Percentiles rank a stretch among this genome's conserved stretches.
Conservation (phyloP, 2,329 filamentous ascomycete genomes). For the Verruconis gallopava region DNA sequence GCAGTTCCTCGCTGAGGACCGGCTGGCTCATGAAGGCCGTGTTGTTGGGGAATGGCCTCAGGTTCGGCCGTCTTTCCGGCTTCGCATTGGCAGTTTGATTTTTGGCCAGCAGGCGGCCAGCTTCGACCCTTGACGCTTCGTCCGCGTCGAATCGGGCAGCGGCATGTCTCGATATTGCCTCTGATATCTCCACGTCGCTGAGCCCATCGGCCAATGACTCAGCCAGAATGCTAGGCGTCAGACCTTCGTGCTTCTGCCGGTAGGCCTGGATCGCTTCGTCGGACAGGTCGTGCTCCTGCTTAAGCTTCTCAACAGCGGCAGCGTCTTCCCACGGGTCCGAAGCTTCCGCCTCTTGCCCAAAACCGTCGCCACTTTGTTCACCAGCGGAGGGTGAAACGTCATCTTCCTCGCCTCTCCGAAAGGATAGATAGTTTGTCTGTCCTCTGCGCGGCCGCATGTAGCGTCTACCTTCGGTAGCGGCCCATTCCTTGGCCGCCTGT, state of each 20-base stretch:
- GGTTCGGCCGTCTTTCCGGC: slow-evolving; percentile 15
- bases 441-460: background rate
- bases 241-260: slow-evolving; percentile 10
- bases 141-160: background rate
- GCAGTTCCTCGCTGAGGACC: slow-evolving; percentile 60
- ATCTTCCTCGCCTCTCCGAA: background rate
- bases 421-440: background rate
- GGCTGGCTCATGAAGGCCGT: slow-evolving; percentile 53
- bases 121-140: background rate
- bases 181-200: background rate
- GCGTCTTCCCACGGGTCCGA: background rate
- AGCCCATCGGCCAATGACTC: background rate
- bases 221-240: background rate
- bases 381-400: background rate
- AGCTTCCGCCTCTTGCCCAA: background rate
- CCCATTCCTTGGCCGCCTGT: background rate
- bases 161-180: background rate
- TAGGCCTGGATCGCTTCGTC: slow-evolving; percentile 2
- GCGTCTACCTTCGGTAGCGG: background rate
- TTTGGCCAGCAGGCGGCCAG: background rate
- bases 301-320: background rate
- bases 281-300: background rate
- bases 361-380: background rate
- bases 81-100: background rate
- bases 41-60: slow-evolving; percentile 62